Evolutionary conservation across 352 stramenopile genomes (phyloP).

Genomic region (Phytophthora vignae): DNA sequence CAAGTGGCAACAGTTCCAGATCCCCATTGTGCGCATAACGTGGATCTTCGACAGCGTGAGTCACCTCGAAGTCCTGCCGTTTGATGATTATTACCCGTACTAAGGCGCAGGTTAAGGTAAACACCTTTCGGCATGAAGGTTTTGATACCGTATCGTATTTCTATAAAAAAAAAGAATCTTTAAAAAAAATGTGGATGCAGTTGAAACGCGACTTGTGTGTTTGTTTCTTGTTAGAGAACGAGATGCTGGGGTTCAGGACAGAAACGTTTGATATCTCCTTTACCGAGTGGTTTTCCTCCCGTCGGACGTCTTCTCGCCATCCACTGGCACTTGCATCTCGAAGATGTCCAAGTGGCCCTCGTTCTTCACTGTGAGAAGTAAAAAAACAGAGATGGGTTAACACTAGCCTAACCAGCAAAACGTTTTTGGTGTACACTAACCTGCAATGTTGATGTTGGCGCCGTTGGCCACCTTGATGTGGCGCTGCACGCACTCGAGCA

Average conservation of each 20-base stretch:
- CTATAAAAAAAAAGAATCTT: background rate
- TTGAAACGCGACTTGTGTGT: constrained; percentile 16
- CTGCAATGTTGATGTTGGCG: constrained; percentile 91
- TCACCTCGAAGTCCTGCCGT: constrained; percentile 81
- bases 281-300: constrained; percentile 32
- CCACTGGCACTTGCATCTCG: constrained; percentile 91
- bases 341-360: constrained; percentile 91
- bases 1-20: constrained; percentile 73
- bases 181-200: background rate
- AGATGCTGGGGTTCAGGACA: constrained; percentile 9
- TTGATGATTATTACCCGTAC: constrained; percentile 90
- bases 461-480: constrained; percentile 88
- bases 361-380: constrained; percentile 74
- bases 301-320: constrained; percentile 43
- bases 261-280: constrained; percentile 9
- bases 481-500: constrained; percentile 88
- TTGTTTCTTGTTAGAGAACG: constrained; percentile 19
- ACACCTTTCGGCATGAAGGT: background rate
- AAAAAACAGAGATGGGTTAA: background rate
- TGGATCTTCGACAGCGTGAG: constrained; percentile 92
- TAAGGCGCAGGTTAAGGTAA: constrained; percentile 28
- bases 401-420: background rate
- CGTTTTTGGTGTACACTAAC: constrained; percentile 34
- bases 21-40: constrained; percentile 87
- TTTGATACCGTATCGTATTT: constrained; percentile 1